A percentile compares a stretch with the other conserved stretches of the same genome.
These are phyloP conservation scores for Coleophoma eucalyptorum DNA, from an alignment of 2,329 filamentous ascomycete genomes.

Conservation along the genomic window DNA sequence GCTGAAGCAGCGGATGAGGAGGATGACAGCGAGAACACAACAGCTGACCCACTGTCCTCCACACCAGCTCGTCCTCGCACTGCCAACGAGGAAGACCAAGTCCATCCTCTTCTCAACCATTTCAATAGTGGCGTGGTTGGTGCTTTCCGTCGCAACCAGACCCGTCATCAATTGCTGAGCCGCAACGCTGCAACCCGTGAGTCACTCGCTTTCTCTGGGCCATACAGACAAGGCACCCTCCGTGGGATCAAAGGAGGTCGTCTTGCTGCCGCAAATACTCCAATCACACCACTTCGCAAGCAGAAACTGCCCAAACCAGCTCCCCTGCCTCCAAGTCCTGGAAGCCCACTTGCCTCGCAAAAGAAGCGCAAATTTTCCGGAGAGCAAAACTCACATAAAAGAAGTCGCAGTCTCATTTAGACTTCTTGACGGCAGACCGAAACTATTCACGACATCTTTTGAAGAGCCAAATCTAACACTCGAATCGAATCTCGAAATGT, in stretches of 20 bases:
- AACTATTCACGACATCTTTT: not conserved
- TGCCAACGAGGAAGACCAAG: constrained; percentile 41
- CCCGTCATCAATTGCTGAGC: constrained; percentile 43
- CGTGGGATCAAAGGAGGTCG: constrained; percentile 63
- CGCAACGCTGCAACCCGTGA: constrained; percentile 57
- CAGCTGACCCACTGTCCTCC: constrained; percentile 44
- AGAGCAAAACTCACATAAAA: constrained; percentile 18
- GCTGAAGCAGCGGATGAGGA: constrained; percentile 42
- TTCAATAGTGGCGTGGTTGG: constrained; percentile 71
- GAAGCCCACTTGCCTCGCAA: constrained; percentile 18
- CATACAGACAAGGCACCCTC: constrained; percentile 56
- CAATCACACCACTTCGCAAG: constrained; percentile 64
- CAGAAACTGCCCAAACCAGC: constrained; percentile 7
- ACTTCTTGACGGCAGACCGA: not conserved
- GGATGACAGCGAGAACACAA: constrained; percentile 35
- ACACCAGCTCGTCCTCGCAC: constrained; percentile 49
- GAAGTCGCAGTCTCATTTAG: constrained; percentile 21
- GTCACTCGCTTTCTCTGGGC: constrained; percentile 57
- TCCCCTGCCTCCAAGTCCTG: constrained; percentile 16
- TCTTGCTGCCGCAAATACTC: constrained; percentile 60
- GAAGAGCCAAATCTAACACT: not conserved
- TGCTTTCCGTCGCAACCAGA: constrained; percentile 68
- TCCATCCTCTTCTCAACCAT: constrained; percentile 56
- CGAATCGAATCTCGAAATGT: constrained; percentile 3
- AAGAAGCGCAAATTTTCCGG: constrained; percentile 24